Conservation (phyloP, 495 filamentous ascomycete genomes). For the Hypoxylon cercidicola region DNA sequence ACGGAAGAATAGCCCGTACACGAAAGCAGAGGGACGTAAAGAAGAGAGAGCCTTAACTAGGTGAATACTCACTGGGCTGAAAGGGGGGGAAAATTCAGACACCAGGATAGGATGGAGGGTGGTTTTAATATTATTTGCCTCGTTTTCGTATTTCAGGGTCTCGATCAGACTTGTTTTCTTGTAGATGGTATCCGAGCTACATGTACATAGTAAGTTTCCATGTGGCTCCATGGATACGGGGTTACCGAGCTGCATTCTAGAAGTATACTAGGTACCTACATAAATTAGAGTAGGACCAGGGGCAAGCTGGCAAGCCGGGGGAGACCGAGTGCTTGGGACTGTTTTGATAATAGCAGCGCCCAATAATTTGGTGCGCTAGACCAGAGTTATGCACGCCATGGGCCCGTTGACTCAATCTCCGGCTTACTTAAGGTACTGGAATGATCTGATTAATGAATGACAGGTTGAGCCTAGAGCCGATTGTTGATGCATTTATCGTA, state of each 20-base stretch:
- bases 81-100: constrained; percentile 13
- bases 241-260: constrained; percentile 9
- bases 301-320: too few species aligned
- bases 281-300: too few species aligned
- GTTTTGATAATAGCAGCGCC: too few species aligned
- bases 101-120: constrained; percentile 21
- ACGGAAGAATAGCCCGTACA: not conserved
- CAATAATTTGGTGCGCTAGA: too few species aligned
- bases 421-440: constrained; percentile 10
- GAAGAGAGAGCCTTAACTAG: constrained; percentile 5
- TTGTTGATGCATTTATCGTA: too few species aligned
- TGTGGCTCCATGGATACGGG: constrained; percentile 34
- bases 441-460: not conserved
- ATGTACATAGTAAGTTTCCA: constrained; percentile 27
- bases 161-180: constrained; percentile 5
- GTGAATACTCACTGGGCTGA: constrained; percentile 24
- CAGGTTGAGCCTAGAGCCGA: too few species aligned
- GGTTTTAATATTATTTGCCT: constrained; percentile 37
- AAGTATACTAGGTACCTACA: not conserved
- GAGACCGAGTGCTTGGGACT: too few species aligned
- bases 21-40: not conserved
- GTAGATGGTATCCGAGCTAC: constrained; percentile 11
- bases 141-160: constrained; percentile 43
- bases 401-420: constrained; percentile 17
- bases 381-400: too few species aligned